Evolutionary conservation across 345 rosid species (phyloP).

Genomic region (Linum tenue): DNA sequence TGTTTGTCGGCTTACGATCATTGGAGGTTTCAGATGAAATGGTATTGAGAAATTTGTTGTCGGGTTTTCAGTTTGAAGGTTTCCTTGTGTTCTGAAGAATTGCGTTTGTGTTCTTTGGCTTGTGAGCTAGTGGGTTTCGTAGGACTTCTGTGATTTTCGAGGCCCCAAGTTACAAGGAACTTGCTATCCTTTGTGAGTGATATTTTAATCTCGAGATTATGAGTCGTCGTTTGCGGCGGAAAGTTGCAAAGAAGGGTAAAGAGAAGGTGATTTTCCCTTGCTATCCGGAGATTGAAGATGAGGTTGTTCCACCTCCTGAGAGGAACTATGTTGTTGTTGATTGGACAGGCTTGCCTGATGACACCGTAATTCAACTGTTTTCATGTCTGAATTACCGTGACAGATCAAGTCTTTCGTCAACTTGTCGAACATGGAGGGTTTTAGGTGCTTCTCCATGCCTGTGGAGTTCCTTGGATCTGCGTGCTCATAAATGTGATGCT

Average conservation of each 20-base stretch:
- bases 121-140: background rate
- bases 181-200: background rate
- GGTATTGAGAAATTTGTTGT: background rate
- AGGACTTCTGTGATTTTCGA: background rate
- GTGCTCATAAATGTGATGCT: conserved; percentile 57
- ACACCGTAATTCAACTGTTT: conserved; percentile 60
- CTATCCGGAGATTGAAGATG: conserved; percentile 47
- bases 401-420: conserved; percentile 59
- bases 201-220: conserved; percentile 16
- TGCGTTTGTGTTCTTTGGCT: background rate
- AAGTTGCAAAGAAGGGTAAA: conserved; percentile 51
- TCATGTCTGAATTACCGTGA: conserved; percentile 64
- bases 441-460: conserved; percentile 51
- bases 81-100: background rate
- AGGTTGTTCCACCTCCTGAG: conserved; percentile 27
- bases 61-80: background rate
- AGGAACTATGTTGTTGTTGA: conserved; percentile 33
- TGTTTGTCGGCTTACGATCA: background rate
- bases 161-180: background rate
- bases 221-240: conserved; percentile 75
- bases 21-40: background rate
- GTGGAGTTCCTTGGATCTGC: conserved; percentile 68
- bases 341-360: conserved; percentile 71
- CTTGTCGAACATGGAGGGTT: conserved; percentile 56
- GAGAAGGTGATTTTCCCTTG: conserved; percentile 37